Evolutionary conservation across 2,329 filamentous ascomycete genomes (phyloP).

Genomic region (Gnomoniopsis sp.): DNA sequence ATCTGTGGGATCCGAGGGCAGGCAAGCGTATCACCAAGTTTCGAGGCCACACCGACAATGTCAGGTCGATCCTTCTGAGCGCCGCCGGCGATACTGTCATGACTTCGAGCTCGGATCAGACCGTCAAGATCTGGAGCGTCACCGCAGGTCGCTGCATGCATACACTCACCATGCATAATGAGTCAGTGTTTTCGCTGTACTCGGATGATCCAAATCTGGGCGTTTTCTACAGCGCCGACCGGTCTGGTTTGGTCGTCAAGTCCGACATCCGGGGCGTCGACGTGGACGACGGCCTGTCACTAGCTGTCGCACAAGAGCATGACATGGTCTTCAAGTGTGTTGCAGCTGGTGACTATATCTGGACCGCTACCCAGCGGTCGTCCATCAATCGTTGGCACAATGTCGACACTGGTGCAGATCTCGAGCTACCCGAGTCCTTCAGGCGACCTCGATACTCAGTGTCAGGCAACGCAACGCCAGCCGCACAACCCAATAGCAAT

Average conservation of each 20-base stretch:
- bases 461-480: constrained; percentile 33
- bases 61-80: constrained; percentile 86
- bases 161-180: constrained; percentile 97
- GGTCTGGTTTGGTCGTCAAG: constrained; percentile 91
- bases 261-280: constrained; percentile 81
- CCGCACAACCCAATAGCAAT: constrained; percentile 32
- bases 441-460: constrained; percentile 47
- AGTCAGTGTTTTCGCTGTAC: constrained; percentile 94
- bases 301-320: constrained; percentile 91
- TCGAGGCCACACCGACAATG: constrained; percentile 92
- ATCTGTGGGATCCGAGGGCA: constrained; percentile 85
- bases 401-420: constrained; percentile 72
- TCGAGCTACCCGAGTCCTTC: constrained; percentile 60
- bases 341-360: constrained; percentile 72
- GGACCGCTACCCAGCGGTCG: constrained; percentile 86
- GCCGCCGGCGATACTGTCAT: constrained; percentile 86
- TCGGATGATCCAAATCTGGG: constrained; percentile 82
- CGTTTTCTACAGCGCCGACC: constrained; percentile 92
- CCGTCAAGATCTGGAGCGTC: constrained; percentile 96
- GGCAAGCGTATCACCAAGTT: constrained; percentile 94
- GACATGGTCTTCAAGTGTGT: constrained; percentile 71
- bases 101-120: constrained; percentile 93
- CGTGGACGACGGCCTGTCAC: constrained; percentile 82
- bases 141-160: constrained; percentile 95
- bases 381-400: constrained; percentile 92